Base-by-base conservation (phyloP, 129 eudicot genomes). In the Flaveria linearis region DNA sequence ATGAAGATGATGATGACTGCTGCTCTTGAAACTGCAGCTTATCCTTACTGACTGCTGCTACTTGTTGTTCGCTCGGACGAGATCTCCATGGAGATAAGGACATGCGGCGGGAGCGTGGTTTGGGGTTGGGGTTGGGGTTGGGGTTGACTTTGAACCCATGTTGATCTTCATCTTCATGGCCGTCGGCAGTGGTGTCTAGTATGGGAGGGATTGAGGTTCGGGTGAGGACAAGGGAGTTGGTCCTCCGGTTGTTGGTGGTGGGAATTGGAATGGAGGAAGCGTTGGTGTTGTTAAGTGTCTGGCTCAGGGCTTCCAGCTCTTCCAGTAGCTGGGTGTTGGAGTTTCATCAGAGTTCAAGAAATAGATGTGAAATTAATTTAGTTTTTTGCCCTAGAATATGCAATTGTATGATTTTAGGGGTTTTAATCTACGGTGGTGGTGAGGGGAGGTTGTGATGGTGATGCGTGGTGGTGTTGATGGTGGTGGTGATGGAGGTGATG, bases 41-140 rank as follows among this genome's bases (percentile, higher is more conserved):
- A 46, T 7, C 30, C 30, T 28, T 28, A 28, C 30, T 28, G 30
- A 69, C 78, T 20, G 22, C 22, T 20, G 22, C 22, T 20, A 20
- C 22, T 0, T 64, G 30, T n/a, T 74, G 75, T 7, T 77, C 82
- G 68, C 81, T 85, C 0, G 92, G 85, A 47, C 96, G 83, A 62
- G 98, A 89, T 0, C 89, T 81, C 97, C 97, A 94, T 0, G 96
- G 98, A 1, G 97, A 94, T 33, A 94, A 66, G 36, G 98, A 94
- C 96, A 91, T 84, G 13, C 98, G 89, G 64, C 98, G 78, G 2
- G 90, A 9, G 25, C 90, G 68, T 3, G 97, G 96, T 61, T 91
- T 94, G 0, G 91, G 96, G 52, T 92, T 89, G 63, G 80, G 82
- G 42, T 91, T 94, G 0, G 91, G 96, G 52, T 92, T 89, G n/a